A percentile compares a stretch with the other conserved stretches of the same genome.
These are phyloP conservation scores for Aspergillus ellipticus DNA, from an alignment of 495 filamentous ascomycete species.

Conservation along the genomic window DNA sequence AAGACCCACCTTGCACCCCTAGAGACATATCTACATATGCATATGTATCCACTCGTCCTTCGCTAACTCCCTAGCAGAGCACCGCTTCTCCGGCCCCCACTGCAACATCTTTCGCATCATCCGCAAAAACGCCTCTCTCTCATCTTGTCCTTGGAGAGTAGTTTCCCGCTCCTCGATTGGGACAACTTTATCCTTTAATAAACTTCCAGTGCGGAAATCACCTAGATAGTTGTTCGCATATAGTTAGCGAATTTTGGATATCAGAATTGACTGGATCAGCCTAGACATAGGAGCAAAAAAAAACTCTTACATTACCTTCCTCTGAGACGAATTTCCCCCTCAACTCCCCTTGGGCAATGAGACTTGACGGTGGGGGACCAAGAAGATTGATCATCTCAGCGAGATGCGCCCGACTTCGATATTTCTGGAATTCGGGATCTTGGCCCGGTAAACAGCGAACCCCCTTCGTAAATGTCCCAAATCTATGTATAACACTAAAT, in stretches of 20 bases:
- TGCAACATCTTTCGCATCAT: conserved; percentile 38
- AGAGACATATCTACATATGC: too few relatives aligned
- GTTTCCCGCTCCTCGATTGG: conserved; percentile 32
- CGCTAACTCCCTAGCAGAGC: conserved; percentile 21
- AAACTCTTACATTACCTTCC: conserved; percentile 5
- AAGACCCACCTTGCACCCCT: too few relatives aligned
- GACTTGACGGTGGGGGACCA: conserved; percentile 36
- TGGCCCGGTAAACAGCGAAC: conserved; percentile 24
- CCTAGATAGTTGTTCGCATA: conserved; percentile 14
- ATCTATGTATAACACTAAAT: too few relatives aligned
- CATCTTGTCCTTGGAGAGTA: conserved; percentile 14
- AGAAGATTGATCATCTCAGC: conserved; percentile 40
- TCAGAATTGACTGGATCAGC: not conserved
- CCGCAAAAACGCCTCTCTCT: conserved; percentile 31
- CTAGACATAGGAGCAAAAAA: too few relatives aligned
- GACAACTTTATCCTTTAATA: conserved; percentile 12
- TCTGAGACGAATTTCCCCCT: conserved; percentile 19
- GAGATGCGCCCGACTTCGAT: conserved; percentile 41
- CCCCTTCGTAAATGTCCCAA: conserved; percentile 30
- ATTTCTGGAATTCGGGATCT: conserved; percentile 20
- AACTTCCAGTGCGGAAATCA: conserved; percentile 6
- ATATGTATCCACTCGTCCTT: conserved; percentile 27
- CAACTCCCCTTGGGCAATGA: conserved; percentile 25
- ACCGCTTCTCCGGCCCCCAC: conserved; percentile 24
- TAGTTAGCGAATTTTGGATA: not conserved